phyloP scores from a whole-genome alignment of 2,329 filamentous ascomycete species.

The Hysterium pulicare region DNA sequence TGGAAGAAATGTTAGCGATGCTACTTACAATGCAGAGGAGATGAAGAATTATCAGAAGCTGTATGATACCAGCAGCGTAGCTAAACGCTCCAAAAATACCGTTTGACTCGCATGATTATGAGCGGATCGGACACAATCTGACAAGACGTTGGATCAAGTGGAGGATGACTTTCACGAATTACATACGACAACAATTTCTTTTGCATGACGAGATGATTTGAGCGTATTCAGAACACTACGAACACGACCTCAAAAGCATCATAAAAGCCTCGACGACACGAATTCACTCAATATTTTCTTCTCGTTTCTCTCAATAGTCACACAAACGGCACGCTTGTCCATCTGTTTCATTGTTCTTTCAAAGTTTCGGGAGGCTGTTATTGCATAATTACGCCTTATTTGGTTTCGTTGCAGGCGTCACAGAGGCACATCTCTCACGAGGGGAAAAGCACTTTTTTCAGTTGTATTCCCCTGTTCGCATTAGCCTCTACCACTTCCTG shows the following conservation, averaged over 20 bases:
- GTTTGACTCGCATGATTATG: constrained; percentile 1
- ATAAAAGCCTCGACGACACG: not conserved
- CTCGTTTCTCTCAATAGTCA: not conserved
- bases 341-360: no score
- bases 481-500: constrained; percentile 5
- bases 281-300: not conserved
- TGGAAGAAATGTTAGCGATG: constrained; percentile 32
- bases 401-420: constrained; percentile 20
- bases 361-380: no score
- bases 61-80: constrained; percentile 28
- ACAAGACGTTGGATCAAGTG: not conserved
- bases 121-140: not conserved
- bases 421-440: constrained; percentile 22
- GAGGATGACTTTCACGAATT: constrained; percentile 2
- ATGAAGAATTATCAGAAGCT: constrained; percentile 35
- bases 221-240: no score
- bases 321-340: not conserved
- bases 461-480: constrained; percentile 15
- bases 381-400: not conserved
- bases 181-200: constrained; percentile 2
- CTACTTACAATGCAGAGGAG: constrained; percentile 31
- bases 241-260: no score
- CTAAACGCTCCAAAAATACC: constrained; percentile 1
- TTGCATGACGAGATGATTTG: no score
- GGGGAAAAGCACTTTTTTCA: constrained; percentile 18